A percentile compares a stretch with the other conserved stretches of the same genome.
Evolutionary conservation across 768 basidiomycete species (phyloP).

Genomic region (Tremella fuciformis): DNA sequence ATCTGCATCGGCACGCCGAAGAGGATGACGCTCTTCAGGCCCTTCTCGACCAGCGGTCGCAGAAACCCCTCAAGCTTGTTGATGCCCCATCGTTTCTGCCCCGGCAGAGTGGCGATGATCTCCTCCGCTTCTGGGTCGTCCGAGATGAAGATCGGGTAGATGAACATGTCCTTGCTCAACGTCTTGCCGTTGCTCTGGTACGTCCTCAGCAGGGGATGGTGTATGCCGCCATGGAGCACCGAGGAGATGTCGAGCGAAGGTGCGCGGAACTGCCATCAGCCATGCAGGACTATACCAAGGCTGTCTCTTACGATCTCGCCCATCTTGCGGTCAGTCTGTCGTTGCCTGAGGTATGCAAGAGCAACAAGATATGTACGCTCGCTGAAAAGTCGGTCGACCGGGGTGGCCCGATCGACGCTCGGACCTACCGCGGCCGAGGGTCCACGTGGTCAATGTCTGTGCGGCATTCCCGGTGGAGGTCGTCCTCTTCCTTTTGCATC

Average conservation of each 20-base stretch:
- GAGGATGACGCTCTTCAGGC: slow-evolving; percentile 83
- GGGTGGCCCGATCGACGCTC: too few species aligned
- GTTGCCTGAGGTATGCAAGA: too few species aligned
- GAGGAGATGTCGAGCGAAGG: slow-evolving; percentile 26
- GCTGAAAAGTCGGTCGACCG: too few species aligned
- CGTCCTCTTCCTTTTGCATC: too few species aligned
- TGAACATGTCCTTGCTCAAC: slow-evolving; percentile 68
- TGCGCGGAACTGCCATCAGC: slow-evolving; percentile 15
- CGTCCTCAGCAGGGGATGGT: slow-evolving; percentile 80
- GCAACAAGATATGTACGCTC: too few species aligned
- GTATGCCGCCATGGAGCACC: slow-evolving; percentile 74
- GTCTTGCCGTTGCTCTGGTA: slow-evolving; percentile 74
- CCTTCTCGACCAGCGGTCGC: slow-evolving; percentile 81
- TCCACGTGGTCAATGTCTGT: too few species aligned
- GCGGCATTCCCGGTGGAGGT: too few species aligned
- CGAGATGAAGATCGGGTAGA: slow-evolving; percentile 98
- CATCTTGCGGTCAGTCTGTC: too few species aligned
- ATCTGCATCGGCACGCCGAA: slow-evolving; percentile 58
- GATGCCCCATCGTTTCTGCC: slow-evolving; percentile 91
- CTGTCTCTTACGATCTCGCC: too few species aligned
- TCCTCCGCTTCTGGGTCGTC: slow-evolving; percentile 85
- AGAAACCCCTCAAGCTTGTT: slow-evolving; percentile 85
- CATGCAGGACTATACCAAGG: not conserved
- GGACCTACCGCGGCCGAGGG: too few species aligned
- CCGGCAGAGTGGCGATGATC: slow-evolving; percentile 72